Percentiles rank a stretch among this genome's conserved stretches.
phyloP scores from a whole-genome alignment of 179 eudicot species.

The Corrigiola litoralis region DNA sequence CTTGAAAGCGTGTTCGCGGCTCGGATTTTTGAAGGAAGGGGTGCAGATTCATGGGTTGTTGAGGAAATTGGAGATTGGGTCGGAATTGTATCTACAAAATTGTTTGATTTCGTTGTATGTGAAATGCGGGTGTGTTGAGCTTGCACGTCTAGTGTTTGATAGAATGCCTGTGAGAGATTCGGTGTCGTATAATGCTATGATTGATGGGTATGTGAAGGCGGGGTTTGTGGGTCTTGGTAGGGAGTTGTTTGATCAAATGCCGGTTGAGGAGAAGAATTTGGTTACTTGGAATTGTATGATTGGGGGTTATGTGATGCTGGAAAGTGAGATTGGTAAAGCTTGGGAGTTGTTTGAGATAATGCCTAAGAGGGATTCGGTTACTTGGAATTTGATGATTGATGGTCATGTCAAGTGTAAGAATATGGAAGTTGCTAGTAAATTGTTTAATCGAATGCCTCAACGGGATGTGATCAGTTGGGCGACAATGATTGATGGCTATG shows the following conservation, averaged over 20 bases:
- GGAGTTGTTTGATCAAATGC: constrained; percentile 55
- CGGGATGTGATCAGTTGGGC: constrained; percentile 72
- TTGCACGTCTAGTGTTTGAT: constrained; percentile 63
- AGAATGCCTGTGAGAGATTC: constrained; percentile 48
- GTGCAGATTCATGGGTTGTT: constrained; percentile 75
- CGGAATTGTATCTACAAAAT: constrained; percentile 54
- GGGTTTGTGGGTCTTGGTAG: constrained; percentile 47
- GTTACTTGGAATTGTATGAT: constrained; percentile 73
- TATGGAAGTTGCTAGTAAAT: constrained; percentile 42
- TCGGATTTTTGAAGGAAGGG: constrained; percentile 45
- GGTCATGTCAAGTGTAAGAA: constrained; percentile 52
- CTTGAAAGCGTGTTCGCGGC: constrained; percentile 59
- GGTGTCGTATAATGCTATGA: constrained; percentile 62
- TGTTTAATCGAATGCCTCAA: constrained; percentile 53
- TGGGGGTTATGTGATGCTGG: constrained; percentile 42
- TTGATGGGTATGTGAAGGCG: constrained; percentile 69
- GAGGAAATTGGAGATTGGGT: constrained; percentile 48
- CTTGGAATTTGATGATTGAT: constrained; percentile 74
- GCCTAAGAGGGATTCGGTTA: constrained; percentile 65
- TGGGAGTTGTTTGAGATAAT: constrained; percentile 52
- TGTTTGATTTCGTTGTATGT: constrained; percentile 58
- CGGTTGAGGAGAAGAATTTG: constrained; percentile 46
- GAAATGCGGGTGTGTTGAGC: constrained; percentile 41
- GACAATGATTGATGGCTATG: constrained; percentile 67
- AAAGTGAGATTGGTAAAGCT: constrained; percentile 43